A percentile compares a stretch with the other conserved stretches of the same genome.
Conservation (phyloP, 1,284 basidiomycete genomes). For the Rhizoctonia solani region DNA sequence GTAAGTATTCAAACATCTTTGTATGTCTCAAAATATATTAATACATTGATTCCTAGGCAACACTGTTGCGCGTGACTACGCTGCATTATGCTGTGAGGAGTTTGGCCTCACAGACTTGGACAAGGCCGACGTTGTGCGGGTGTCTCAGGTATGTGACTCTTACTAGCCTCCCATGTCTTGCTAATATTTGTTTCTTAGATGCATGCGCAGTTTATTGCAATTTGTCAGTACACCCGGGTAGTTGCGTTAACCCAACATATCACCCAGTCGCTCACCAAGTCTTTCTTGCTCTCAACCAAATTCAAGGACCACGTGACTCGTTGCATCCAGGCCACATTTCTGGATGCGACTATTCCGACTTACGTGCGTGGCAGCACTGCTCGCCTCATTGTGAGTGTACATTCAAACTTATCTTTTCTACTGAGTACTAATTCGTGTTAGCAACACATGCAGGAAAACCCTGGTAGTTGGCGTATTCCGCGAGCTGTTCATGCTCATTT, state of each 20-base stretch:
- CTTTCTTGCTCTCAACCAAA: slow-evolving; percentile 1
- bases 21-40: background rate
- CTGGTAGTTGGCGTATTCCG: slow-evolving; percentile 12
- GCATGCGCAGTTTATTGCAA: background rate
- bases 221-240: slow-evolving; percentile 7
- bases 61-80: slow-evolving; percentile 1
- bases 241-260: background rate
- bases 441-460: slow-evolving; percentile 22
- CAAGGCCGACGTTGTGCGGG: slow-evolving; percentile 4
- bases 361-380: slow-evolving; percentile 5
- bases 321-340: slow-evolving; percentile 4
- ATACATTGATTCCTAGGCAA: background rate
- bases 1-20: background rate
- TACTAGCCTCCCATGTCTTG: background rate
- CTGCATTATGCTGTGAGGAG: slow-evolving; percentile 9
- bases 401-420: background rate
- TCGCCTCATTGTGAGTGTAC: slow-evolving; percentile 11
- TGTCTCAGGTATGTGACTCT: slow-evolving; percentile 1
- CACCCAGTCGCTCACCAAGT: background rate
- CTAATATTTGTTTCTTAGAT: background rate
- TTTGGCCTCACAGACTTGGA: slow-evolving; percentile 2
- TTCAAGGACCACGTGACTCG: slow-evolving; percentile 17
- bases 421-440: background rate
- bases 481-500: slow-evolving; percentile 11
- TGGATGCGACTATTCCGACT: background rate